Conservation (phyloP, 495 filamentous ascomycete species). For the Ramalina intermedia region DNA sequence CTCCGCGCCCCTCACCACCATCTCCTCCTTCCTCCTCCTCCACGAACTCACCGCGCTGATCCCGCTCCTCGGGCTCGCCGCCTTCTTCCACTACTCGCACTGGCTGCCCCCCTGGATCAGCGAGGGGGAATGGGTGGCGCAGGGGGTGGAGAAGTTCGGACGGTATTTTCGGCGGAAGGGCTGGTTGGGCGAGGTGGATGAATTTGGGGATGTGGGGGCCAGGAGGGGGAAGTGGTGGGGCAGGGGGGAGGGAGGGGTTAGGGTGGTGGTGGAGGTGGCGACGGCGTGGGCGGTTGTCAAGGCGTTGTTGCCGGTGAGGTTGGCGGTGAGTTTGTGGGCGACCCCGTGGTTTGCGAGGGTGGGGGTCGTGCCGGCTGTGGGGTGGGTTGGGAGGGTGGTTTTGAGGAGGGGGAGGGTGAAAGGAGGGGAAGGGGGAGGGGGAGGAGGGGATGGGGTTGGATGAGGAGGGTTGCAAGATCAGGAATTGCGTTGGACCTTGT, state of each 20-base stretch:
- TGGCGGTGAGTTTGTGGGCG: conserved; percentile 66
- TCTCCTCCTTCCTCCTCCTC: conserved; percentile 74
- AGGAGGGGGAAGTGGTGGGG: conserved; percentile 12
- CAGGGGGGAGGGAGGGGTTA: conserved; percentile 2
- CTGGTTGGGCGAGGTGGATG: conserved; percentile 36
- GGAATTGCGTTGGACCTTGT: too few species aligned
- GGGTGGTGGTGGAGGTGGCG: conserved; percentile 37
- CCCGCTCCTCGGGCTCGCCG: conserved; percentile 62
- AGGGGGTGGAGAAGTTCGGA: conserved; percentile 42
- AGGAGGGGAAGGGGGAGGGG: not conserved
- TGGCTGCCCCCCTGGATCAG: conserved; percentile 44
- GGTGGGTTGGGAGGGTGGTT: conserved; percentile 21
- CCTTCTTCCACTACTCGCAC: conserved; percentile 58
- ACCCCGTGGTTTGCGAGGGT: conserved; percentile 87
- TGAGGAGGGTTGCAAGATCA: not conserved
- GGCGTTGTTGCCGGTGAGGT: conserved; percentile 57
- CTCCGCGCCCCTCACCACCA: conserved; percentile 63
- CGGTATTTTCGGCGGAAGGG: conserved; percentile 45
- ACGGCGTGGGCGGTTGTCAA: conserved; percentile 86
- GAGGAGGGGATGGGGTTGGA: not conserved
- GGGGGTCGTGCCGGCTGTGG: conserved; percentile 36
- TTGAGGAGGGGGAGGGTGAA: not conserved
- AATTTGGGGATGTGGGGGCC: not conserved
- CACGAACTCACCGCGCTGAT: conserved; percentile 84
- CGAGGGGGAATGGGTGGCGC: conserved; percentile 36